Base-by-base conservation (phyloP, 2,329 filamentous ascomycete species). In the Epichloe aotearoae region DNA sequence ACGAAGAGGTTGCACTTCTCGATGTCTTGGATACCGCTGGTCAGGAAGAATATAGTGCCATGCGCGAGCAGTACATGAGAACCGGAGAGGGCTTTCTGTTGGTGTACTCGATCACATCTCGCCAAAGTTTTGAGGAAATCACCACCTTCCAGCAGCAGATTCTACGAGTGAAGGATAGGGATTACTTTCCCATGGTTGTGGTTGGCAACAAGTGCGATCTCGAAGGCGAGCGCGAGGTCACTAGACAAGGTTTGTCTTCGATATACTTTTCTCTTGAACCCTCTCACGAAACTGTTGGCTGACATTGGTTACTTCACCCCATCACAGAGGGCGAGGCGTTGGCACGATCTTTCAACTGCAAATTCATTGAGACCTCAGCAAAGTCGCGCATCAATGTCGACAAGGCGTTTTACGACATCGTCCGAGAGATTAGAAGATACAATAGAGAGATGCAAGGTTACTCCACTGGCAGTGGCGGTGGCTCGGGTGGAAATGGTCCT, bases 161-260 rank as follows among this genome's bases (percentile, higher is more conserved):
- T 66, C 77, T 98, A 60, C 77, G 93, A 61, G 93, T 98, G 62
- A 98, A 98, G 79, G 93, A 97, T 75, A 97, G 95, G 81, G 93
- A 98, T 73, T 95, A 96, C 70, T 98, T 98, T 76, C 93, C 93
- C 61, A 97, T 98, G 76, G 95, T 97, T 52, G 87, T 98, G 44
- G 93, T 97, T 41, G 93, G 89, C 61, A 98, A 98, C 81, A 98
- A 98, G 79, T 96, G 91, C 73, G 93, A 98, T 88, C 74, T 98
- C 68, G 91, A 96, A 64, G 76, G 77, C 61, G 91, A 98, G 72
- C 82, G 93, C 64, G 86, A 91, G 63, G 93, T 98, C 53, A 86
- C 88, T 57, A 84, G 85, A 73, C 84, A 94, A 81, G 91, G 91
- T 95, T 78, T 57, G 82, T 43, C 17, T 34, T 34, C 5, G 5